Percentiles rank a stretch among this genome's conserved stretches.
Evolutionary conservation across 352 stramenopile genomes (phyloP).

Genomic region (Thalassiosira hispida): DNA sequence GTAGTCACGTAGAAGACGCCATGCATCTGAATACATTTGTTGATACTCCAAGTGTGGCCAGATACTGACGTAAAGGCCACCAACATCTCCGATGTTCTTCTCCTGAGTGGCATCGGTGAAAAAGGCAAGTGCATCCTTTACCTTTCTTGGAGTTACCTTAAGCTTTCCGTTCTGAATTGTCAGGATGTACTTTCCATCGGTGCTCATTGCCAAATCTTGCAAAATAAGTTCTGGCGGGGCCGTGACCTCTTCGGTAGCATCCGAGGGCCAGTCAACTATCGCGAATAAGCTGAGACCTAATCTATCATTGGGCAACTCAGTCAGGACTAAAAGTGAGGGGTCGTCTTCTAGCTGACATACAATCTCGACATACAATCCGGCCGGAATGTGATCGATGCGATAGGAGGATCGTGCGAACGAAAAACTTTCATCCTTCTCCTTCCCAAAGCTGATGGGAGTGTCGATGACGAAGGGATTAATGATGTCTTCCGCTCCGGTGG

Average conservation of each 20-base stretch:
- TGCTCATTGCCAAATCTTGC: conserved; percentile 42
- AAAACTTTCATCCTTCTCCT: conserved; percentile 54
- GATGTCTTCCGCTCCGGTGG: neutral
- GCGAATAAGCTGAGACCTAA: conserved; percentile 44
- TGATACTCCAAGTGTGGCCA: conserved; percentile 72
- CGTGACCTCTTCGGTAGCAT: conserved; percentile 44
- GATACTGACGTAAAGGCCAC: conserved; percentile 61
- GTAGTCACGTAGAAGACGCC: conserved; percentile 81
- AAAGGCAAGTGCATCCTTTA: conserved; percentile 21
- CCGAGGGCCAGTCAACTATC: conserved; percentile 58
- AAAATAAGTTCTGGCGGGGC: conserved; percentile 12
- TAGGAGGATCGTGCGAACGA: conserved; percentile 70
- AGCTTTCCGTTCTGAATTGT: conserved; percentile 29
- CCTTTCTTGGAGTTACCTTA: conserved; percentile 52
- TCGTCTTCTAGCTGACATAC: conserved; percentile 63
- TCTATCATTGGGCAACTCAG: conserved; percentile 13
- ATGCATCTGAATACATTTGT: conserved; percentile 78
- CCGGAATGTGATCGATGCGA: conserved; percentile 61
- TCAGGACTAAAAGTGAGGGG: conserved; percentile 51
- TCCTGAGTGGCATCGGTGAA: conserved; percentile 38
- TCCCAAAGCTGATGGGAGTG: conserved; percentile 45
- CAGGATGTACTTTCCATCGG: conserved; percentile 54
- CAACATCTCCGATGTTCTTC: conserved; percentile 55
- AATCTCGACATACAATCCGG: conserved; percentile 59
- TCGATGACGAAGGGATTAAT: conserved; percentile 22